These are phyloP conservation scores for Trametes gibbosa DNA, from an alignment of 768 basidiomycete species.

Conservation along the genomic window DNA sequence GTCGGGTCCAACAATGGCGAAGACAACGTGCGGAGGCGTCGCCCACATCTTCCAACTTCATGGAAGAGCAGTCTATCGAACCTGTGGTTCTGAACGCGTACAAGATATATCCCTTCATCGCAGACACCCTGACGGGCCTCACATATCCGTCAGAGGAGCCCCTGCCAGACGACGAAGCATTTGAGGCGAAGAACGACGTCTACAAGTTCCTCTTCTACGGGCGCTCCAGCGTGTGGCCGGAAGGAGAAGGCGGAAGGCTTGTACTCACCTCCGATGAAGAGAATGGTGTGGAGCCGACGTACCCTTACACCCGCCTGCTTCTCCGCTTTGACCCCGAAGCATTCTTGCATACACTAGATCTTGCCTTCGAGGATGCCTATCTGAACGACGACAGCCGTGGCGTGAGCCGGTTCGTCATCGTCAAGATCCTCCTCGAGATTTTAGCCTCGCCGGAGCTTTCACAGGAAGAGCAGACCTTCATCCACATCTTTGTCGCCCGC, in stretches of 20 bases:
- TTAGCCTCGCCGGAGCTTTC: slow-evolving; percentile 53
- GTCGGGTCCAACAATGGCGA: slow-evolving; percentile 59
- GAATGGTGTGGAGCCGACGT: slow-evolving; percentile 75
- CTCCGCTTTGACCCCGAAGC: slow-evolving; percentile 91
- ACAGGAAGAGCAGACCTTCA: slow-evolving; percentile 69
- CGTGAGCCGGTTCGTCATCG: slow-evolving; percentile 74
- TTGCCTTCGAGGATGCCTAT: slow-evolving; percentile 91
- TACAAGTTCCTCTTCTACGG: slow-evolving; percentile 87
- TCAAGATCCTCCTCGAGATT: slow-evolving; percentile 84
- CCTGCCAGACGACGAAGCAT: slow-evolving; percentile 60
- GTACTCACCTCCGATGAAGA: slow-evolving; percentile 75
- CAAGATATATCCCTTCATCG: slow-evolving; percentile 89
- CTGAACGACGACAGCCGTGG: slow-evolving; percentile 72
- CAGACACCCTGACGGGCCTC: slow-evolving; percentile 74
- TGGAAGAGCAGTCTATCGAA: slow-evolving; percentile 47
- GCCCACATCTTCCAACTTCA: slow-evolving; percentile 17
- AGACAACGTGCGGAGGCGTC: slow-evolving; percentile 34
- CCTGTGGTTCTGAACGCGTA: slow-evolving; percentile 71
- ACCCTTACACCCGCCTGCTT: slow-evolving; percentile 83
- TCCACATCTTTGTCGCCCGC: slow-evolving; percentile 94
- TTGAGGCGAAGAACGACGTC: slow-evolving; percentile 66
- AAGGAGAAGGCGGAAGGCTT: slow-evolving; percentile 65
- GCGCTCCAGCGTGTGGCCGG: slow-evolving; percentile 75
- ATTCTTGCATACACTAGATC: slow-evolving; percentile 89
- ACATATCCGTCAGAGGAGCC: slow-evolving; percentile 84